Percentiles rank a stretch among this genome's conserved stretches.
phyloP scores from a whole-genome alignment of 164 flowering plant species.

The Chimonanthus praecox region DNA sequence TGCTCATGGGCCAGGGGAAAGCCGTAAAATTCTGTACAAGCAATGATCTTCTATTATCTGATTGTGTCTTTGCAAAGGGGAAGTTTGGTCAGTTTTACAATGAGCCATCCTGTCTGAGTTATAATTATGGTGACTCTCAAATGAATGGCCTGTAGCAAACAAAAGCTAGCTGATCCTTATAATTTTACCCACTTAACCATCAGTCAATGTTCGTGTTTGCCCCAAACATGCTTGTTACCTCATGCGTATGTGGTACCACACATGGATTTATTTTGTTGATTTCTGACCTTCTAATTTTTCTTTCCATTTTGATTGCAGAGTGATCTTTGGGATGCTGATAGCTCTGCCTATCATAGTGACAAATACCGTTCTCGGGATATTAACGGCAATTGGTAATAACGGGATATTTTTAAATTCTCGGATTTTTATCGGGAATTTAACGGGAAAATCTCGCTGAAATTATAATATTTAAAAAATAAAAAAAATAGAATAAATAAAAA shows the following conservation, averaged over 20 bases:
- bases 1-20: too few species aligned
- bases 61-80: not conserved
- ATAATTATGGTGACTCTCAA: too few species aligned
- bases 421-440: too few species aligned
- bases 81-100: not conserved
- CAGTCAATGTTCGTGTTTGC: not conserved
- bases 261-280: not conserved
- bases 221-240: not conserved
- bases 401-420: too few species aligned
- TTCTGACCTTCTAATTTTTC: not conserved
- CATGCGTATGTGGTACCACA: not conserved
- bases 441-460: too few species aligned
- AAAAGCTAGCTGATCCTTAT: not conserved
- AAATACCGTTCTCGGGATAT: too few species aligned
- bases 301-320: slow-evolving; percentile 43
- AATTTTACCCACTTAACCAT: too few species aligned
- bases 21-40: too few species aligned
- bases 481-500: too few species aligned
- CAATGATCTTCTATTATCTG: not conserved
- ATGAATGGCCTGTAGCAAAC: not conserved
- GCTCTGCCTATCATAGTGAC: too few species aligned
- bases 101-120: not conserved
- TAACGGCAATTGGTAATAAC: too few species aligned
- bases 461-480: too few species aligned
- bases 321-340: slow-evolving; percentile 91